Conservation (phyloP, 225 moss, liverwort and hornwort species). For the Straminergon stramineum region DNA sequence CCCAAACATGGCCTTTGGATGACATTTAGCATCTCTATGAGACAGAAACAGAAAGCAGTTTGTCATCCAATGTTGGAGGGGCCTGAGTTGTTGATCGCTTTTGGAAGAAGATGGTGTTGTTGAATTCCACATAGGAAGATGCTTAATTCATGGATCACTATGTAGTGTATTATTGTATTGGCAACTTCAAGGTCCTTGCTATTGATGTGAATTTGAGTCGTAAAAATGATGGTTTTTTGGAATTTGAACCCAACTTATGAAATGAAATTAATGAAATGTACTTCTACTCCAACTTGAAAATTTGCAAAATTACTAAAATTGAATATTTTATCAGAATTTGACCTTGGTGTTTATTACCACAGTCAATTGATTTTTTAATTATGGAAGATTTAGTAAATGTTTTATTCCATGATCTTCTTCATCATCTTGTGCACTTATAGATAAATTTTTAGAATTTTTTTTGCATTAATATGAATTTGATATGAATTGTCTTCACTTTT, state of each 20-base stretch:
- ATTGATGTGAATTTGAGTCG: background rate
- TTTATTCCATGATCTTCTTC: background rate
- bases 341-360: background rate
- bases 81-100: background rate
- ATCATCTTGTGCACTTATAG: background rate
- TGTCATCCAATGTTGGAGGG: background rate
- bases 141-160: background rate
- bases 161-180: background rate
- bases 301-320: background rate
- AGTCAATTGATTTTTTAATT: background rate
- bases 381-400: background rate
- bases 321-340: background rate
- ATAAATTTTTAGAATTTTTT: background rate
- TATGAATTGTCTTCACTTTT: too few relatives aligned
- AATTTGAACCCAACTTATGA: background rate
- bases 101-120: too few relatives aligned
- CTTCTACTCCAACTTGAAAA: background rate
- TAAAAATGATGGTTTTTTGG: background rate
- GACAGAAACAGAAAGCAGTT: fast-evolving
- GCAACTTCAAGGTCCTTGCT: background rate
- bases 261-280: background rate
- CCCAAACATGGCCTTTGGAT: background rate
- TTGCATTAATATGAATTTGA: background rate
- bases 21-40: background rate
- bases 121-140: background rate